These are phyloP conservation scores for Polyporus tsugae DNA, from an alignment of 1,284 basidiomycete genomes.

Conservation along the genomic window DNA sequence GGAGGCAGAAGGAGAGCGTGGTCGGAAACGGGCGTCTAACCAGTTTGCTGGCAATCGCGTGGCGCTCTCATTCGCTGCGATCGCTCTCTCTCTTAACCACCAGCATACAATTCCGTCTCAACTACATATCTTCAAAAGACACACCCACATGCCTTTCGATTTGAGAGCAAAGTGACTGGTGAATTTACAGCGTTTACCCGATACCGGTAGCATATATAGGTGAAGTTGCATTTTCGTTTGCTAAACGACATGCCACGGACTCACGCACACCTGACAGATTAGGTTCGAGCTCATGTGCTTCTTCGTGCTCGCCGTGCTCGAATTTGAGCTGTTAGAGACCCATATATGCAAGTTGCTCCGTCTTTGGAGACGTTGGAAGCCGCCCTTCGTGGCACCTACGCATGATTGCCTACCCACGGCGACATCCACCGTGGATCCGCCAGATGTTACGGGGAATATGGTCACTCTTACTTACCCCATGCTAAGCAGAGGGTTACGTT, in stretches of 20 bases:
- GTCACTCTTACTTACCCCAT: no score
- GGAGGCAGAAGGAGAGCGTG: constrained; percentile 1
- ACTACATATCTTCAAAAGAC: background rate
- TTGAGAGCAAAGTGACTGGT: background rate
- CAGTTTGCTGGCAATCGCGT: constrained; percentile 14
- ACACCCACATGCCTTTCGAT: background rate
- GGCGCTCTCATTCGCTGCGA: background rate
- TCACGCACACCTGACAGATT: background rate
- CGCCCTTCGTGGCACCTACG: no score
- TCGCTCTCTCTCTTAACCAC: background rate
- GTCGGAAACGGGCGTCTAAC: constrained; percentile 11
- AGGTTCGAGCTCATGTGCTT: background rate
- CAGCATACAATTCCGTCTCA: background rate
- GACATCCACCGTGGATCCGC: no score
- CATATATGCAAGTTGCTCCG: background rate
- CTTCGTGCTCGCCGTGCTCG: background rate
- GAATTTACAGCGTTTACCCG: background rate
- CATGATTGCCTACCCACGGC: no score
- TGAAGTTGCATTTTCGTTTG: no score
- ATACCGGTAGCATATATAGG: background rate
- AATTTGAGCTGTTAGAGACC: background rate
- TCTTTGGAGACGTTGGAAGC: background rate
- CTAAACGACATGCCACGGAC: background rate
- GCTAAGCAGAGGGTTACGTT: no score
- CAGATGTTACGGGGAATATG: no score